These are phyloP conservation scores for Sicyos baderoa DNA, from an alignment of 306 rosid genomes.

Conservation along the genomic window DNA sequence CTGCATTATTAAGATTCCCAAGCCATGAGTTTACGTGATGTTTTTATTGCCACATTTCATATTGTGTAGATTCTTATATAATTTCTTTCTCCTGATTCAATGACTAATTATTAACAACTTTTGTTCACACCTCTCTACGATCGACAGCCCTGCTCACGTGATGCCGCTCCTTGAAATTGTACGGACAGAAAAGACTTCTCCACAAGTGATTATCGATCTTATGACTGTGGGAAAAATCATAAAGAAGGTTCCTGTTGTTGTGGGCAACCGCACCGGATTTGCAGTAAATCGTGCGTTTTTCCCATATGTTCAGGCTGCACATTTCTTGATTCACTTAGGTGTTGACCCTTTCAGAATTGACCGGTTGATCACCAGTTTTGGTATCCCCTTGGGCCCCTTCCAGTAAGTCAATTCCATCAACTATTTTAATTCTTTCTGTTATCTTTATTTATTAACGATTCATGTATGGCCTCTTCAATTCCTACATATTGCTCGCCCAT, in stretches of 20 bases:
- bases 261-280: slow-evolving; percentile 94
- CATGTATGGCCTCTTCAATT: not conserved
- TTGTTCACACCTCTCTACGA: slow-evolving; percentile 28
- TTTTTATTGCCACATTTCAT: not conserved
- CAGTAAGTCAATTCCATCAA: slow-evolving; percentile 52
- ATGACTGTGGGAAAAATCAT: slow-evolving; percentile 74
- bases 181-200: slow-evolving; percentile 70
- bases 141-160: slow-evolving; percentile 91
- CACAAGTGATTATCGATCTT: slow-evolving; percentile 90
- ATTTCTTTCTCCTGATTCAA: not conserved
- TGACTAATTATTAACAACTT: not conserved
- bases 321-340: slow-evolving; percentile 58
- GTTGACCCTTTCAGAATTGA: slow-evolving; percentile 82
- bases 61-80: not conserved
- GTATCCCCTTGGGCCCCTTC: slow-evolving; percentile 93
- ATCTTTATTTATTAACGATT: not conserved
- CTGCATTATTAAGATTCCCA: not conserved
- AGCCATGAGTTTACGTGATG: not conserved
- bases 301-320: slow-evolving; percentile 77
- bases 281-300: slow-evolving; percentile 93
- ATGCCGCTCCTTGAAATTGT: slow-evolving; percentile 98
- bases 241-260: slow-evolving; percentile 83
- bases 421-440: slow-evolving; percentile 14
- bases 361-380: slow-evolving; percentile 56
- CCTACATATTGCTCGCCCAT: not conserved